Evolutionary conservation across 2,329 filamentous ascomycete species (phyloP).

Genomic region (Gremmenia infestans): DNA sequence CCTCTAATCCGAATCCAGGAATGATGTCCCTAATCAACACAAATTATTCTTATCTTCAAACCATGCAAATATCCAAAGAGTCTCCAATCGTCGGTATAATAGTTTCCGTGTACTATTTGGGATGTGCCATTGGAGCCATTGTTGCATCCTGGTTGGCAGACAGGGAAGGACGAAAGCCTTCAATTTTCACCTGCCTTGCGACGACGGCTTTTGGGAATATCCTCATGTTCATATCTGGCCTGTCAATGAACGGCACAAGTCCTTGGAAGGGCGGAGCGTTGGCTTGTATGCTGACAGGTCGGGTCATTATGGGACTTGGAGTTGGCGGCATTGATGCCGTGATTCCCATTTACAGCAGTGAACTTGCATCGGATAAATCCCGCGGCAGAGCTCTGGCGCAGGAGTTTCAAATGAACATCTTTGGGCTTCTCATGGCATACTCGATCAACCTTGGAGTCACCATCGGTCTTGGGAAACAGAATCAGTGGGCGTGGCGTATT

Average conservation of each 20-base stretch:
- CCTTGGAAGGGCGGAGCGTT: constrained; percentile 44
- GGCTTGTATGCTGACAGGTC: constrained; percentile 31
- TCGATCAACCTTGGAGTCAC: constrained; percentile 53
- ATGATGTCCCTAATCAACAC: constrained; percentile 75
- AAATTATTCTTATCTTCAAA: constrained; percentile 45
- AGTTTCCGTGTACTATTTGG: constrained; percentile 58
- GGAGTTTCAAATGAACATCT: constrained; percentile 61
- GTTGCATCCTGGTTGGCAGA: constrained; percentile 53
- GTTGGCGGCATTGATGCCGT: constrained; percentile 57
- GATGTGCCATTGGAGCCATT: constrained; percentile 53
- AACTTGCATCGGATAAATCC: constrained; percentile 51
- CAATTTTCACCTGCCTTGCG: constrained; percentile 50
- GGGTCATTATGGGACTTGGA: constrained; percentile 49
- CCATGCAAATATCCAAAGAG: constrained; percentile 49
- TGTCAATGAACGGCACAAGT: constrained; percentile 38
- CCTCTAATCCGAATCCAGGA: constrained; percentile 9
- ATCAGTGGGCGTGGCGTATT: constrained; percentile 57
- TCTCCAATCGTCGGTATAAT: constrained; percentile 53
- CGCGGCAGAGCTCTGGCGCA: constrained; percentile 55
- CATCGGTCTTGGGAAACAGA: constrained; percentile 46
- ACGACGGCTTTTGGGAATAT: constrained; percentile 51
- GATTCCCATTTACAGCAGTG: constrained; percentile 55
- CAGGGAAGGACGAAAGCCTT: constrained; percentile 46
- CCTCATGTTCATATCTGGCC: constrained; percentile 54
- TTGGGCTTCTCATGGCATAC: constrained; percentile 57